Evolutionary conservation across 495 filamentous ascomycete genomes (phyloP).

Genomic region (Xylaria scruposa): DNA sequence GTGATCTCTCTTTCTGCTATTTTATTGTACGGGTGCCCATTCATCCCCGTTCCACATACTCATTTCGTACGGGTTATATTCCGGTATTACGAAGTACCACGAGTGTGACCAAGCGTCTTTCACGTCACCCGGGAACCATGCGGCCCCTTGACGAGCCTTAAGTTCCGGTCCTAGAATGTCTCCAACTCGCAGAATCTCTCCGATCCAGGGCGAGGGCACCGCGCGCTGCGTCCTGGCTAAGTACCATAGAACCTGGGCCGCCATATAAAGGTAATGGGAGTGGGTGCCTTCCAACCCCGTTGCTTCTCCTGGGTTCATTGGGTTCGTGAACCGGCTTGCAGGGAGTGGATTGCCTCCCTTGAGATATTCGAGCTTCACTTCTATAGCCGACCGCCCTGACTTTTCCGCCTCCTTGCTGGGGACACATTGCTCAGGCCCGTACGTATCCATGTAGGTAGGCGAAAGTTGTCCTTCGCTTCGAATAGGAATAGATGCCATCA

Average conservation of each 20-base stretch:
- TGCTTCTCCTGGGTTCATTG: background rate
- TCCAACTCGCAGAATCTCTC: background rate
- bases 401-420: background rate
- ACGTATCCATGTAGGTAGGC: too few species aligned
- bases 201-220: background rate
- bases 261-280: background rate
- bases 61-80: background rate
- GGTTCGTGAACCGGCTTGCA: background rate
- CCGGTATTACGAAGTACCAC: constrained; percentile 15
- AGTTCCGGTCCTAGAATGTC: background rate
- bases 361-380: background rate
- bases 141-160: background rate
- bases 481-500: constrained; percentile 16
- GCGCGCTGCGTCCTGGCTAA: background rate
- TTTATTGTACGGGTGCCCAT: background rate
- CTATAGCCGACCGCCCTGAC: background rate
- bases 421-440: background rate
- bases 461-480: background rate
- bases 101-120: background rate
- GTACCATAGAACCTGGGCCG: background rate
- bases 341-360: background rate
- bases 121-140: background rate
- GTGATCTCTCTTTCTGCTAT: background rate
- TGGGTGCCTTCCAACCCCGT: background rate
- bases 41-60: background rate